These are phyloP conservation scores for Eurotiales sp. DNA, from an alignment of 2,329 filamentous ascomycete genomes.

Conservation along the genomic window DNA sequence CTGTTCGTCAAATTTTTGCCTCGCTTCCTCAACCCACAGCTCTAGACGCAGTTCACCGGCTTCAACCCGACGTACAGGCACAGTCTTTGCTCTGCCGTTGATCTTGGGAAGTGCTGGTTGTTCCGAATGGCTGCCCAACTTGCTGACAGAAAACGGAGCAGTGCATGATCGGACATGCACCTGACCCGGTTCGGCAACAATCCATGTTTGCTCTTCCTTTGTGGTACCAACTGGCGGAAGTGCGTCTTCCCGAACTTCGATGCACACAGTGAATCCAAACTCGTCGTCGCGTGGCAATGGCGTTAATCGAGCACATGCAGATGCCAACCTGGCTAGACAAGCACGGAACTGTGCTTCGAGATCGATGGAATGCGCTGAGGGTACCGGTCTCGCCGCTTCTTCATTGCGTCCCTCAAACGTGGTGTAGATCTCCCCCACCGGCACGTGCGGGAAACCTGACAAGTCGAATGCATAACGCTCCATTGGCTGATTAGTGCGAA, in stretches of 20 bases:
- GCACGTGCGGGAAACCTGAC: conserved; percentile 52
- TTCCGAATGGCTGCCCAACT: conserved; percentile 29
- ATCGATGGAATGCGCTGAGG: conserved; percentile 34
- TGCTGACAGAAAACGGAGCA: conserved; percentile 38
- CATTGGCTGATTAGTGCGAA: conserved; percentile 49
- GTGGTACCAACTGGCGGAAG: conserved; percentile 45
- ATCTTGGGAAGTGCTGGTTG: conserved; percentile 30
- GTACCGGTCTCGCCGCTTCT: conserved; percentile 27
- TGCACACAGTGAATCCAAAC: conserved; percentile 48
- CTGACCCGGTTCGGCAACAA: conserved; percentile 53
- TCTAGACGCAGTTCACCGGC: conserved; percentile 65
- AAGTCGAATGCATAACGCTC: conserved; percentile 61
- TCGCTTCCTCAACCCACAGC: conserved; percentile 66
- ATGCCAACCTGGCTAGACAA: conserved; percentile 42
- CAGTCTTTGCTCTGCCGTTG: conserved; percentile 53
- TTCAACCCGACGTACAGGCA: conserved; percentile 60
- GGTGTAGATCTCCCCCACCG: conserved; percentile 46
- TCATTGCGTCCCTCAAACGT: conserved; percentile 45
- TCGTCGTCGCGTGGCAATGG: conserved; percentile 45
- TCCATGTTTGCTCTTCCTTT: conserved; percentile 55
- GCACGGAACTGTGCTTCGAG: conserved; percentile 49
- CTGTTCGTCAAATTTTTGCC: conserved; percentile 44
- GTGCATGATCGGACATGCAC: conserved; percentile 37
- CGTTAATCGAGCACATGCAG: conserved; percentile 40
- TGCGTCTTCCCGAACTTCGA: conserved; percentile 45